Base-by-base conservation (phyloP, 2,329 filamentous ascomycete genomes). In the Verticillium klebahnii region DNA sequence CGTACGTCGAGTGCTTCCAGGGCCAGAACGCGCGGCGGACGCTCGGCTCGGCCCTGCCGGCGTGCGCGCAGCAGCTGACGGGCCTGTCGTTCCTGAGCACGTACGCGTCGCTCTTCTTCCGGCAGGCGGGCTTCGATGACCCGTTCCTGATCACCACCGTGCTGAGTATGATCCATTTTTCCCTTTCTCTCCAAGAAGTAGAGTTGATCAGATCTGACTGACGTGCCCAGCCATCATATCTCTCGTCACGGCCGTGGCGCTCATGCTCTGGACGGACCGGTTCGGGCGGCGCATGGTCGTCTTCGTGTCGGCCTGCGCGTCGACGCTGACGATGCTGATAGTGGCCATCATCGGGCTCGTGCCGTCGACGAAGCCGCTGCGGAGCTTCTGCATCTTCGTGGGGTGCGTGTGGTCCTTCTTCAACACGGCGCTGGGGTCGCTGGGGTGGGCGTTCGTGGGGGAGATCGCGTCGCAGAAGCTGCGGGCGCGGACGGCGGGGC, bases 381-480 rank as follows among this genome's bases (percentile, higher is more conserved):
- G 62, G 0, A 58, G 63, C 39, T 34, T 69, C 7, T 62, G 67
- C 23, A 61, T 71, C 15, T 58, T 69, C 32, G 66, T 69, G 58
- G 67, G 64, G 0, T 69, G 67, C 57, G 45, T 69, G 1, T 67
- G 66, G 67, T 68, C 65, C 66, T 56, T 64, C 65, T 67, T 62
- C 58, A 14, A 36, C 19, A 56, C 50, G 12, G 60, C 58, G n/a
- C 61, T 25, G 7, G 29, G 11, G 14, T 56, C 11, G 12, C 15
- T 34, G 40, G 70, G 70, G 7, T 73, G 69, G 67, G 69, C 69
- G 0, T 71, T 71, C 45, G 68, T 72, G 29, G 71, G 68, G 23
- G 74, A 77, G 59, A 73, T 76, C 6, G 75, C 75, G 0, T 73
- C 75, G 0, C 72, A 73, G 15, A 69, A 73, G 5, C 66, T 76